phyloP scores from a whole-genome alignment of 2,329 filamentous ascomycete species.

The Lachnellula subtilissima region DNA sequence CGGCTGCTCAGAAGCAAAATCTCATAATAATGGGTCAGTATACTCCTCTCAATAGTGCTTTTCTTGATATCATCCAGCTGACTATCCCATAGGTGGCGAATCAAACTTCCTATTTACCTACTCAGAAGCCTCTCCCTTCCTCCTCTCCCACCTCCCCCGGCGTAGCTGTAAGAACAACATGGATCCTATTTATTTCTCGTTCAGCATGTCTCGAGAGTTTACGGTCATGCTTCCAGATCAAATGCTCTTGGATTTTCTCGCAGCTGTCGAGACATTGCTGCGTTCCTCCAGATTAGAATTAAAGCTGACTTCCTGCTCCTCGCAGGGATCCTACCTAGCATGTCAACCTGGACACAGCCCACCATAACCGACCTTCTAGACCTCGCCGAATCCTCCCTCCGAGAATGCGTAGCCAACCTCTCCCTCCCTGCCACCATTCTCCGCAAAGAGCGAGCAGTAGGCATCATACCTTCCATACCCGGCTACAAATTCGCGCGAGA shows the following conservation, averaged over 20 bases:
- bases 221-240: too few relatives aligned
- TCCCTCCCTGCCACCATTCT: slow-evolving; percentile 74
- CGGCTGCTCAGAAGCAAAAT: slow-evolving; percentile 64
- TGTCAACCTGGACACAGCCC: slow-evolving; percentile 69
- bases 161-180: slow-evolving; percentile 39
- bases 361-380: slow-evolving; percentile 81
- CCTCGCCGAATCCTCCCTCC: slow-evolving; percentile 77
- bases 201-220: too few relatives aligned
- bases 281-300: too few relatives aligned
- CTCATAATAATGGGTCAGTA: slow-evolving; percentile 73
- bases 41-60: not conserved
- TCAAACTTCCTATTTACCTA: slow-evolving; percentile 93
- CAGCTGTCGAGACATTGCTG: too few relatives aligned
- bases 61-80: not conserved
- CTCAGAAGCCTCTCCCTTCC: slow-evolving; percentile 56
- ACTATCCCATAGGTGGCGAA: slow-evolving; percentile 58
- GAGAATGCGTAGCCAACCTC: slow-evolving; percentile 75
- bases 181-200: too few relatives aligned
- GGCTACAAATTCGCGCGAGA: slow-evolving; percentile 73
- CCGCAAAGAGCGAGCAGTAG: slow-evolving; percentile 83
- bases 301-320: too few relatives aligned
- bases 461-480: slow-evolving; percentile 63
- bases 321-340: slow-evolving; percentile 66
- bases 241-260: too few relatives aligned
- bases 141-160: slow-evolving; percentile 63